Conservation (phyloP, 805 yeast species). For the Candida endomychidarum region DNA sequence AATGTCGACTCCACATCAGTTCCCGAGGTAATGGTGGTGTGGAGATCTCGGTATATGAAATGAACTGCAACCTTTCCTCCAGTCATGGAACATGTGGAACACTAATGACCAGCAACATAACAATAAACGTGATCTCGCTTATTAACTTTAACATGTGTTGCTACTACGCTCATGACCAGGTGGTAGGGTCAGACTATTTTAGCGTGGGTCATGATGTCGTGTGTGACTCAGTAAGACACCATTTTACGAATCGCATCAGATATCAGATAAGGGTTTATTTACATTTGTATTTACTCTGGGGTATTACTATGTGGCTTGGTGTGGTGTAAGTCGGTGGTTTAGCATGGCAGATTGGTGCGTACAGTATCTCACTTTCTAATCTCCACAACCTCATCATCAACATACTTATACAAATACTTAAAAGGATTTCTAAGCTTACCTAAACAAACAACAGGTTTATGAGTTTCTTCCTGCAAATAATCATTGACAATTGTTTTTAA, state of each 20-base stretch:
- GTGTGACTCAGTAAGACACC: neutral
- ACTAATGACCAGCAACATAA: neutral
- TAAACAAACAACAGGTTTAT: constrained; percentile 7
- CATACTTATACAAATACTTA: neutral
- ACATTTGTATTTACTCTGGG: too few relatives aligned
- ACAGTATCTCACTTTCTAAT: too few relatives aligned
- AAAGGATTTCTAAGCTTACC: constrained; percentile 1
- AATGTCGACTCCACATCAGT: too few relatives aligned
- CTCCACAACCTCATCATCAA: too few relatives aligned
- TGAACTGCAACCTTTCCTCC: too few relatives aligned
- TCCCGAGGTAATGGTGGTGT: too few relatives aligned
- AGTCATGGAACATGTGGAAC: neutral
- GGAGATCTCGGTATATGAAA: too few relatives aligned
- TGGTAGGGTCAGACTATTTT: neutral
- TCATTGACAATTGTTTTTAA: constrained; percentile 1
- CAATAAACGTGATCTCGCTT: constrained; percentile 4
- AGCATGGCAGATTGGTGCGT: too few relatives aligned
- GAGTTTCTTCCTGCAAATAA: constrained; percentile 2
- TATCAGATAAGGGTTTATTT: too few relatives aligned
- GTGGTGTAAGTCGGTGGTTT: too few relatives aligned
- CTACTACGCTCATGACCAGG: constrained; percentile 2
- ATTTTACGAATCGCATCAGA: neutral
- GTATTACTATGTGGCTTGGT: too few relatives aligned
- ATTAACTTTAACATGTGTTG: constrained; percentile 3
- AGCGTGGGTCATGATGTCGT: neutral